Evolutionary conservation across 2,329 filamentous ascomycete genomes (phyloP), one percentile per base, ranked within the genome.

Genomic region (Pleurostoma richardsiae): DNA sequence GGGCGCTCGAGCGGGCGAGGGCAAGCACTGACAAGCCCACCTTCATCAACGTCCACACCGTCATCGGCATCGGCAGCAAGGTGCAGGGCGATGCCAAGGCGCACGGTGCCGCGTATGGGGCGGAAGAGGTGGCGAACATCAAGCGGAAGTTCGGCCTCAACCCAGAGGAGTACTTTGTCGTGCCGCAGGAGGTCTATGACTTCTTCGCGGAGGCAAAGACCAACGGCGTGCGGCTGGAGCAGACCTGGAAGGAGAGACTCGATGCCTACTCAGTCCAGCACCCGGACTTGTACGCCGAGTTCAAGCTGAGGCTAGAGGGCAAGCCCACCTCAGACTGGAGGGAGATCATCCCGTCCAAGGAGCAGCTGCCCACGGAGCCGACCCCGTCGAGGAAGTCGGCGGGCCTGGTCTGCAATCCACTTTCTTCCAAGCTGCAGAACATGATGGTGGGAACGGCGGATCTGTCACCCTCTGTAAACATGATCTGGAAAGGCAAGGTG

Each of bases 11-110:
- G 33, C 54, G 63, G 30, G 71, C 73, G 3, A 65, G 69, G 28
- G 54, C 56, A 2, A 61, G 61, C 1, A 63, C 52, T 4, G 65
- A 69, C 1, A 74, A 76, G 56, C 78, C 78, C 0, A 71, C 69
- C 0, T 81, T 83, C 50, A 74, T 83, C 63, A 82, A 82, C 51
- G 63, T 79, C 27, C 69, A 67, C 3, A 82, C 78, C 0, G 62
- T 76, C n/a, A 82, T 82, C 42, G 77, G 78, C 2, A 45, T 79
- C 1, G 75, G 73, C 3, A 78, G 66, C 41, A 60, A 60, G 2
- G 65, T 67, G 0, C 69, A 69, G 0, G 73, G 74, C 6, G 63
- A 73, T 10, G 77, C 77, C 4, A 70, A 68, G 6, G 74, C 79
- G 0, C 81, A 83, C 50, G 78, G 79, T 19, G 78, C 72, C 3